Evolutionary conservation across 495 filamentous ascomycete genomes (phyloP).

Genomic region (Glarea lozoyensis): DNA sequence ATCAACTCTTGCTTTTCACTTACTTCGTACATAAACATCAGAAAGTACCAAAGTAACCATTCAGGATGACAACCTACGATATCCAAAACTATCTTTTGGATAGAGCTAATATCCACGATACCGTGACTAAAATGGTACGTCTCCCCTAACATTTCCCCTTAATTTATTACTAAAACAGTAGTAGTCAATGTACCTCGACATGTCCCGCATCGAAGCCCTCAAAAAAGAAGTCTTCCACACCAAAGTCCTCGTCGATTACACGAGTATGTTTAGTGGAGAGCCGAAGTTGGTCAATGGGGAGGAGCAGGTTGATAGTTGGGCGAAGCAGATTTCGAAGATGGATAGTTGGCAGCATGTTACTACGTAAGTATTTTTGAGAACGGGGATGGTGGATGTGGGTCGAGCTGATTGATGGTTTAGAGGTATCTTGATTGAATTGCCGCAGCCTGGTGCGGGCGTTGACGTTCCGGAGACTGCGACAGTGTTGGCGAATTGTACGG

Average conservation of each 20-base stretch:
- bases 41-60: neutral
- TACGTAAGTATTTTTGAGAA: constrained; percentile 10
- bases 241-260: constrained; percentile 23
- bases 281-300: constrained; percentile 14
- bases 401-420: too few relatives aligned
- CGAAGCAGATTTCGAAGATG: constrained; percentile 12
- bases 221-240: constrained; percentile 21
- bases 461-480: neutral
- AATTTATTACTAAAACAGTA: neutral
- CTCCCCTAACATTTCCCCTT: neutral
- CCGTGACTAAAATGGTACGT: constrained; percentile 2
- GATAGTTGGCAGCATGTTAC: constrained; percentile 22
- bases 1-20: too few relatives aligned
- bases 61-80: constrained; percentile 12
- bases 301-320: constrained; percentile 16
- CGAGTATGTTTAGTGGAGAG: constrained; percentile 21
- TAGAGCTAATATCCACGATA: constrained; percentile 27
- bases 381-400: too few relatives aligned
- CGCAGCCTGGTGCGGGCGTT: neutral
- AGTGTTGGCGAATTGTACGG: neutral
- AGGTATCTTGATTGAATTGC: neutral
- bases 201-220: constrained; percentile 7
- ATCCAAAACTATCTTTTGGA: constrained; percentile 24
- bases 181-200: constrained; percentile 21
- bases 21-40: too few relatives aligned